Evolutionary conservation across 1,284 basidiomycete species (phyloP), one percentile per base, ranked within the genome.

Genomic region (Melanopsichium pennsylvanicum): DNA sequence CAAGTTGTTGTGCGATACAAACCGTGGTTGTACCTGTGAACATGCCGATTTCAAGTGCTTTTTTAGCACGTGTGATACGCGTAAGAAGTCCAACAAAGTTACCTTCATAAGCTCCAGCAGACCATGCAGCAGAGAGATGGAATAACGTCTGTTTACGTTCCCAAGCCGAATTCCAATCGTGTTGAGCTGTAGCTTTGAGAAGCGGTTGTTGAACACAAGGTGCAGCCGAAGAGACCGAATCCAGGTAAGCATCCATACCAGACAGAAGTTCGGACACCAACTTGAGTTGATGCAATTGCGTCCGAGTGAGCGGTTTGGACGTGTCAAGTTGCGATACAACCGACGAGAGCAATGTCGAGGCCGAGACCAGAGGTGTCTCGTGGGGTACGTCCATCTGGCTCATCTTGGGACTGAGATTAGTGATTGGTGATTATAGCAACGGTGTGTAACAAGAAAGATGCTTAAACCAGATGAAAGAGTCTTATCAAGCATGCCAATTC

Each of bases 11-110:
- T 10, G 72, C 74, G 43, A 75, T 58, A 36, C 68, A 71, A 9
- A 75, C 61, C 5, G 74, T 75, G 1, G 74, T 75, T 0, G 72
- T 75, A 21, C 74, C 74, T 3, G 74, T 75, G 21, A 74, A 74
- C 74, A 75, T 75, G 41, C 74, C 74, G 22, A 74, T 72, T 46
- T 75, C 74, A 26, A 75, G 55, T 13, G 67, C 74, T 12, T 68
- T 57, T 38, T 58, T 67, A 1, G 74, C 72, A 2, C 32, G 33
- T 15, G 64, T 62, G 32, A 68, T 39, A 22, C 46, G 45, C 27
- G 72, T 73, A 9, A 75, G 52, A 37, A 67, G 44, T 12, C 69
- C 74, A 18, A 75, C 60, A 35, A 72, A 66, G 26, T 56, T 62
- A 22, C 74, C 74, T 36, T 75, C 69, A 42, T 75, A 75, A 0